A percentile compares a stretch with the other conserved stretches of the same genome.
phyloP scores from a whole-genome alignment of 257 asterid genomes.

The Ajuga chamaepitys region DNA sequence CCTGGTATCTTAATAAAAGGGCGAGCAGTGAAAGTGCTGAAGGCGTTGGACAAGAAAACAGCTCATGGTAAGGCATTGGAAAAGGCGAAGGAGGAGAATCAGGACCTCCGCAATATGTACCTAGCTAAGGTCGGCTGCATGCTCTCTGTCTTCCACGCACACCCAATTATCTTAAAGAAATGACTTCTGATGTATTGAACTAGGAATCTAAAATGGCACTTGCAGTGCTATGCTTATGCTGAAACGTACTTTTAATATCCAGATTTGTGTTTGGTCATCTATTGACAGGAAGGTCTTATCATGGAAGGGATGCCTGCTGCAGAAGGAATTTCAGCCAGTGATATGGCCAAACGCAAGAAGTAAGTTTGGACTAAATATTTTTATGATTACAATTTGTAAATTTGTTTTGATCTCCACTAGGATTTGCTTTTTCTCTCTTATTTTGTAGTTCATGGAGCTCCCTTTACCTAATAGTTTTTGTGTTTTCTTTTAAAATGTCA shows the following conservation, averaged over 20 bases:
- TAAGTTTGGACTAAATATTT: conserved; percentile 23
- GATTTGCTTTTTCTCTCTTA: not conserved
- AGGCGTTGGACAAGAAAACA: conserved; percentile 76
- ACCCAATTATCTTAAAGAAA: not conserved
- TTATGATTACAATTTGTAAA: not conserved
- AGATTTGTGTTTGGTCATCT: conserved; percentile 17
- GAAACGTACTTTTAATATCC: not conserved
- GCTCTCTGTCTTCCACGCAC: conserved; percentile 2
- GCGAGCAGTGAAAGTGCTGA: conserved; percentile 66
- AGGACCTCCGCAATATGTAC: conserved; percentile 74
- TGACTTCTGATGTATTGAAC: not conserved
- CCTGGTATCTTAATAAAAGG: conserved; percentile 74
- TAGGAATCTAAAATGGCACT: not conserved
- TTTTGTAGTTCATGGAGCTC: conserved; percentile 10
- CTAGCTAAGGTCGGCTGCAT: conserved; percentile 71
- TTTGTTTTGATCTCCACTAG: not conserved
- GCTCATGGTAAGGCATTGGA: conserved; percentile 74
- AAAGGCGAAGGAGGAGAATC: conserved; percentile 67
- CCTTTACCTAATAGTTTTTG: not conserved
- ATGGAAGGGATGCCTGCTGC: conserved; percentile 83
- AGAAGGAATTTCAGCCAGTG: conserved; percentile 77
- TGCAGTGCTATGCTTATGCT: not conserved
- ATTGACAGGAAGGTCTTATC: conserved; percentile 81
- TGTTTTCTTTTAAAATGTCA: not conserved
- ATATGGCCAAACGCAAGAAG: conserved; percentile 87